Evolutionary conservation across 306 rosid genomes (phyloP).

Genomic region (cucumber (Cucumis sativus)): DNA sequence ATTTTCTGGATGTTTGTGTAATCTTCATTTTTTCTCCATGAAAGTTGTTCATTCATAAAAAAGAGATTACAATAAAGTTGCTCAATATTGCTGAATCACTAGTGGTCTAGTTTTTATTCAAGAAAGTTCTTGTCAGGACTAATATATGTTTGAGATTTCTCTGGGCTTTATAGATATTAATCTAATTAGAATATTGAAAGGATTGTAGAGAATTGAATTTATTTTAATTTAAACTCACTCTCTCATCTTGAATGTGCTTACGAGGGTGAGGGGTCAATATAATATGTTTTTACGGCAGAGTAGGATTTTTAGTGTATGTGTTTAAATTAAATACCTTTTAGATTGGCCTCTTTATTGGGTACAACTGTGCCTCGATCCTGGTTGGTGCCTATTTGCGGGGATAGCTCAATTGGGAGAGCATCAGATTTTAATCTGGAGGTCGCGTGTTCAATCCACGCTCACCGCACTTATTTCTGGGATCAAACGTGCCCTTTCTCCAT

Average conservation of each 20-base stretch:
- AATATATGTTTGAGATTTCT: background rate
- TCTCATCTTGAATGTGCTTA: background rate
- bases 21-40: too few relatives aligned
- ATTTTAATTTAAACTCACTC: background rate
- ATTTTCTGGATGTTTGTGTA: too few relatives aligned
- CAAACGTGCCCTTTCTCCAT: background rate
- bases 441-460: constrained; percentile 62
- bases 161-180: background rate
- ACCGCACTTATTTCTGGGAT: constrained; percentile 36
- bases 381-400: constrained; percentile 41
- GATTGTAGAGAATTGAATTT: background rate
- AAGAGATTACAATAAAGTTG: background rate
- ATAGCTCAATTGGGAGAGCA: constrained; percentile 76
- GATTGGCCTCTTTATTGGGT: constrained; percentile 1
- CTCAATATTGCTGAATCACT: background rate
- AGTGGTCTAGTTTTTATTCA: background rate
- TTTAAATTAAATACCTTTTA: background rate
- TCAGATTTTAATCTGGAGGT: constrained; percentile 64
- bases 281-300: background rate
- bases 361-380: constrained; percentile 14
- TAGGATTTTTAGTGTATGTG: background rate
- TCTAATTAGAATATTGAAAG: background rate
- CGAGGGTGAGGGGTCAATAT: background rate
- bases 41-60: too few relatives aligned
- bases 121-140: background rate